These are phyloP conservation scores for Pichia phayaonensis DNA, from an alignment of 805 yeast species.

Conservation along the genomic window DNA sequence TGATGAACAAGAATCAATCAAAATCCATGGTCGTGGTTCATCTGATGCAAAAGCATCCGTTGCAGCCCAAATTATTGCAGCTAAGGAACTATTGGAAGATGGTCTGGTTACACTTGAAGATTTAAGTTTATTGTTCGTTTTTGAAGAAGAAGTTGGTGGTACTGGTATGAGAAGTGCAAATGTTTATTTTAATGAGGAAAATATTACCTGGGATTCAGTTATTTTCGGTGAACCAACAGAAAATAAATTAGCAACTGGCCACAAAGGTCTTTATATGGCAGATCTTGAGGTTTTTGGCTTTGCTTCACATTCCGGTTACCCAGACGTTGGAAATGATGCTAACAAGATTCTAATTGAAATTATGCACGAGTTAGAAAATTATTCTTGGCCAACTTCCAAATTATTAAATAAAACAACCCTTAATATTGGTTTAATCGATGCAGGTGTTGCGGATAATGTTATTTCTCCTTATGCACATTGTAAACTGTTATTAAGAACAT, in stretches of 20 bases:
- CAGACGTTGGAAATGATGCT: constrained; percentile 60
- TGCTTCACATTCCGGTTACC: constrained; percentile 64
- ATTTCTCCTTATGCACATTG: constrained; percentile 53
- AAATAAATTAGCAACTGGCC: constrained; percentile 59
- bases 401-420: constrained; percentile 54
- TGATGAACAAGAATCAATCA: constrained; percentile 27
- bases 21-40: constrained; percentile 59
- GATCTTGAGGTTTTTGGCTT: constrained; percentile 42
- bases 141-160: constrained; percentile 68
- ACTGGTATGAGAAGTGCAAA: constrained; percentile 49
- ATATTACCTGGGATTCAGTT: constrained; percentile 46
- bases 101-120: constrained; percentile 44
- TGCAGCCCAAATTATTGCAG: constrained; percentile 52
- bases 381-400: constrained; percentile 42
- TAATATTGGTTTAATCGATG: constrained; percentile 50
- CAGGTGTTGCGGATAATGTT: constrained; percentile 63
- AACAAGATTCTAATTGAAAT: constrained; percentile 46
- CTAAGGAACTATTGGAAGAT: constrained; percentile 36
- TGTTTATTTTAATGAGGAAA: constrained; percentile 27
- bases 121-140: constrained; percentile 50
- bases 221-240: constrained; percentile 77
- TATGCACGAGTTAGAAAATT: constrained; percentile 36
- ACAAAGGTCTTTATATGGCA: constrained; percentile 49
- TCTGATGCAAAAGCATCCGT: constrained; percentile 69
- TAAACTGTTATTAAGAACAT: constrained; percentile 43